Percentiles rank a stretch among this genome's conserved stretches.
Conservation (phyloP, 495 filamentous ascomycete genomes). For the Podospora bellae-mahoneyi region DNA sequence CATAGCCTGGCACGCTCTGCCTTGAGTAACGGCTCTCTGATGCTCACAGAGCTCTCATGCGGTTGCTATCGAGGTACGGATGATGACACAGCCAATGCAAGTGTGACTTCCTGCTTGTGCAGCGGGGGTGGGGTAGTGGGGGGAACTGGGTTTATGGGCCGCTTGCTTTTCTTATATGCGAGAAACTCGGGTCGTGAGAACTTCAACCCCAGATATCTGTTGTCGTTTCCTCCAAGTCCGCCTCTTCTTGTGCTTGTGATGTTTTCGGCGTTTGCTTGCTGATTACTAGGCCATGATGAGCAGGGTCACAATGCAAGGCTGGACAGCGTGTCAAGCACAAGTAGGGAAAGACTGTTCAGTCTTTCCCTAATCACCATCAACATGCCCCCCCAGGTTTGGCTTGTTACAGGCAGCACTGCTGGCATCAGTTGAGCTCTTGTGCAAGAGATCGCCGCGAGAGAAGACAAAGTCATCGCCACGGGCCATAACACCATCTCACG, state of each 20-base stretch:
- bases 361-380: neutral
- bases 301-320: no score
- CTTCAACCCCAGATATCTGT: neutral
- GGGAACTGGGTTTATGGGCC: neutral
- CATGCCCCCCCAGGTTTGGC: conserved; percentile 29
- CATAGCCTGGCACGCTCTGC: neutral
- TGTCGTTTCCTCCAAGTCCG: neutral
- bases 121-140: neutral
- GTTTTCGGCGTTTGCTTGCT: no score
- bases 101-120: neutral
- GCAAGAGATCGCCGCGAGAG: conserved; percentile 42
- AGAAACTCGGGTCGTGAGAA: neutral
- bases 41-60: neutral
- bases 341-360: no score
- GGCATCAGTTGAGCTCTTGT: conserved; percentile 44
- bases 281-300: no score
- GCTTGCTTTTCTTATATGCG: neutral
- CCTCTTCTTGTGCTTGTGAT: neutral
- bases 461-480: conserved; percentile 56
- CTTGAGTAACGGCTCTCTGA: neutral
- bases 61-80: neutral
- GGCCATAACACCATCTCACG: conserved; percentile 42
- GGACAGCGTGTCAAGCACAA: no score
- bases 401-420: conserved; percentile 47
- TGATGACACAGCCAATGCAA: neutral